Evolutionary conservation across 2,329 filamentous ascomycete species (phyloP).

Genomic region (Myriosclerotinia curreyana): DNA sequence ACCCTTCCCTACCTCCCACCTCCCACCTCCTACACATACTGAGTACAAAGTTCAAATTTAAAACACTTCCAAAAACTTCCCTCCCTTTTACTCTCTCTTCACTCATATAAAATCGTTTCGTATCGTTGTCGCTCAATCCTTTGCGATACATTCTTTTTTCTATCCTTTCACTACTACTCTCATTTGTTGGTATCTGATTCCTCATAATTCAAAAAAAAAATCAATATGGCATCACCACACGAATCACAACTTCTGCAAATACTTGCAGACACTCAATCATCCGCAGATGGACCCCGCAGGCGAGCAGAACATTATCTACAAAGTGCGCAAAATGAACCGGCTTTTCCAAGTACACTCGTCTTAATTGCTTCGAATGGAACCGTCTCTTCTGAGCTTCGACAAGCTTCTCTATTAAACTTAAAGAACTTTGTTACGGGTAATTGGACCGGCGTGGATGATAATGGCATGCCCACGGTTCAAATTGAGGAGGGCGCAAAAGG

Average conservation of each 20-base stretch:
- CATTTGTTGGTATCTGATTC: background rate
- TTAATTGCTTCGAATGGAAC: conserved; percentile 76
- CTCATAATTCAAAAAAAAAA: background rate
- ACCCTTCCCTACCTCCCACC: too few species aligned
- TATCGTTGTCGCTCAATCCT: background rate
- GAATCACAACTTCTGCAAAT: conserved; percentile 89
- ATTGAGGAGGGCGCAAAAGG: conserved; percentile 72
- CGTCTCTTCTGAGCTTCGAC: conserved; percentile 71
- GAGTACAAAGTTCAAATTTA: background rate
- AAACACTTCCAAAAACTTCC: background rate
- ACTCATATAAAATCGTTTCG: background rate
- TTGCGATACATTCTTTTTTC: background rate
- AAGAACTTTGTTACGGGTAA: conserved; percentile 80
- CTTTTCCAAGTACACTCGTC: conserved; percentile 75
- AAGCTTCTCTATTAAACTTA: conserved; percentile 75
- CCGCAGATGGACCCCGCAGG: conserved; percentile 73
- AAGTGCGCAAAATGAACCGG: conserved; percentile 52
- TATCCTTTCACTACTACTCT: background rate
- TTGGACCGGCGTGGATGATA: conserved; percentile 76
- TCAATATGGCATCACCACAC: conserved; percentile 54
- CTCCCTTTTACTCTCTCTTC: background rate
- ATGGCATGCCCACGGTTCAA: conserved; percentile 51
- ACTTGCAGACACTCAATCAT: conserved; percentile 79
- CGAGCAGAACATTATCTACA: conserved; percentile 64
- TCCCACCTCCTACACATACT: background rate